Evolutionary conservation across 2,329 filamentous ascomycete species (phyloP), one percentile per base, ranked within the genome.

Genomic region (Cladorrhinum sp.): DNA sequence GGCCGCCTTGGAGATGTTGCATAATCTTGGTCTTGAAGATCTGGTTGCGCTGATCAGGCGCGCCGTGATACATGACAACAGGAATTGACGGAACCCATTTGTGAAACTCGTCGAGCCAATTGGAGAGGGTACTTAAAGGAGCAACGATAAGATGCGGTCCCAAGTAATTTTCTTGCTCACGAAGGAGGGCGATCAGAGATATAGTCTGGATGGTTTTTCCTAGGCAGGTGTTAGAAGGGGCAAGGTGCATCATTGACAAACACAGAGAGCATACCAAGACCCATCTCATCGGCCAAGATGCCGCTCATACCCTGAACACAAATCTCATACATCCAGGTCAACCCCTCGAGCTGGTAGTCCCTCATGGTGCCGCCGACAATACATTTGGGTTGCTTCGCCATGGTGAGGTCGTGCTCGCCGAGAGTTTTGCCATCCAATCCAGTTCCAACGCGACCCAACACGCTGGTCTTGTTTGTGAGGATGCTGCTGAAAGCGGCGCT

Each of bases 121-220:
- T 99, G 42, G 89, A 92, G 0, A 97, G 82, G 0, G 95, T 98
- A 70, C 92, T 97, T 3, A 98, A 76, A 0, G 95, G 95, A 0
- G 93, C 92, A 6, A 95, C 88, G 57, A 99, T 92, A 21, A 99
- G 76, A 70, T 97, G 96, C 0, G 95, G 95, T 0, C 95, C 95
- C 1, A 84, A 77, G 56, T 95, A 92, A 6, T 87, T 83, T 53
- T 94, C 91, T 66, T 94, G 89, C 69, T 98, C 93, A 66, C 94
- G 87, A 14, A 98, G 79, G 63, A 96, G 86, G 0, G 94, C 94
- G 42, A 96, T 87, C 64, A 96, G 82, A 0, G 92, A 88, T 42
- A 97, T 96, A 0, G 92, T 92, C 71, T 97, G 93, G 0, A 97
- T 85, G 0, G 93, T 97, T 78, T 97, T 97, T 3, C 92, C 91